Evolutionary conservation across 2,329 filamentous ascomycete genomes (phyloP), one percentile per base, ranked within the genome.

Genomic region (Fusarium staphyleae): DNA sequence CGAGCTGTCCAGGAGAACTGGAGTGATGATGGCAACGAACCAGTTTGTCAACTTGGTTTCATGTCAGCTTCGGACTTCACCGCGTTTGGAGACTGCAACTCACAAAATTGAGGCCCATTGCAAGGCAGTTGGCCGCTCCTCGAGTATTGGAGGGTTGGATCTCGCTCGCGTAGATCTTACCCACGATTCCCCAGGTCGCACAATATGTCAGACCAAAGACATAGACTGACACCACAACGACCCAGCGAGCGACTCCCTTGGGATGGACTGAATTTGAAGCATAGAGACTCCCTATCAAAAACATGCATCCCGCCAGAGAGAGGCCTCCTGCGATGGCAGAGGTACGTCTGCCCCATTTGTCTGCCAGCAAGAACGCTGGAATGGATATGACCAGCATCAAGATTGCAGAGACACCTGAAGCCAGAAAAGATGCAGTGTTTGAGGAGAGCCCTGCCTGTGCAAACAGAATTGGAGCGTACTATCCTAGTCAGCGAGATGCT

Each of bases 391-490:
- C 73, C 15, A 87, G 75, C 67, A 87, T 86, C 2, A 85, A 69
- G 1, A 87, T 76, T 0, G 79, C 83, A 0, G 84, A 85, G 8
- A 87, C 74, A 0, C 84, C 84, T 0, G 84, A 87, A 1, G 85
- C 85, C 3, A 87, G 74, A 61, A 87, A 85, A 0, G 81, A 80
- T 2, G 82, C 77, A 18, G 77, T 79, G 3, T 76, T 72, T 0
- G 80, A 81, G 7, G 76, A 74, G 10, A 87, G 74, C 0, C 85
- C 85, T 2, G 85, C 83, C 45, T 85, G 81, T 18, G 77, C 70
- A 59, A 88, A 88, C 0, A 88, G 74, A 0, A 81, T 70, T 0
- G 85, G 85, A 0, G 85, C 83, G 51, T 88, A 88, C 78, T 84
- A 35, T 13, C 2, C 26, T 2, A 12, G 24, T 39, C 28, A 50